A percentile compares a stretch with the other conserved stretches of the same genome.
phyloP scores from a whole-genome alignment of 805 yeast genomes.

The Zygoascus biomembranicola region DNA sequence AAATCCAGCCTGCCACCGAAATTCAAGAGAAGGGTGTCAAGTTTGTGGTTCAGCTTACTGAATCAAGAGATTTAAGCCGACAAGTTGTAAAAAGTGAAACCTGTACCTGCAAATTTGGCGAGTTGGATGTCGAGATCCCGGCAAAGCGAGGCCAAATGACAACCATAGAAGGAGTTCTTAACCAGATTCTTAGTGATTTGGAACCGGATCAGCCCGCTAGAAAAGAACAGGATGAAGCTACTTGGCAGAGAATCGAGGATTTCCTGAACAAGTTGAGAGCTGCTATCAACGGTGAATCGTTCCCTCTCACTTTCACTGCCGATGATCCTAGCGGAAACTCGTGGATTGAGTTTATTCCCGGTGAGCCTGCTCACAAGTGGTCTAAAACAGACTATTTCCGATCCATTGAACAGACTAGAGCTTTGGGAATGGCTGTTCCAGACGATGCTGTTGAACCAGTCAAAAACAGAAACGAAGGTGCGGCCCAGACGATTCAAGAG shows the following conservation, averaged over 20 bases:
- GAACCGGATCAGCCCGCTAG: conserved; percentile 75
- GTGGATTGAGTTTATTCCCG: conserved; percentile 86
- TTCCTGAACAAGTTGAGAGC: conserved; percentile 52
- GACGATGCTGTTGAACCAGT: conserved; percentile 48
- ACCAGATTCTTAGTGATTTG: conserved; percentile 78
- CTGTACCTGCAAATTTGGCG: conserved; percentile 69
- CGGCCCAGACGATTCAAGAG: conserved; percentile 17
- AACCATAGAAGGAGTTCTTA: conserved; percentile 80
- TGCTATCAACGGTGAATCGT: conserved; percentile 53
- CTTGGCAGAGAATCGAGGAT: conserved; percentile 64
- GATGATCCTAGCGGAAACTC: conserved; percentile 98
- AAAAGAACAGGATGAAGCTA: conserved; percentile 62
- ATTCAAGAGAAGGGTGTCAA: conserved; percentile 84
- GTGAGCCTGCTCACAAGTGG: conserved; percentile 87
- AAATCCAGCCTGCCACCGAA: conserved; percentile 90
- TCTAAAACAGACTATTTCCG: conserved; percentile 72
- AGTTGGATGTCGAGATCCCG: conserved; percentile 89
- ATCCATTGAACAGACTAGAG: conserved; percentile 80
- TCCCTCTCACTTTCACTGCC: conserved; percentile 69
- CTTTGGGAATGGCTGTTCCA: conserved; percentile 65
- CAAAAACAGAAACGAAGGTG: conserved; percentile 39
- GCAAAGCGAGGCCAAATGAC: conserved; percentile 91
- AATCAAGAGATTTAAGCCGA: conserved; percentile 67
- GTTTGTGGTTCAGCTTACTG: conserved; percentile 61
- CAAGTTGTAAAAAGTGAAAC: conserved; percentile 89